Evolutionary conservation across 129 eudicot genomes (phyloP), one percentile per base, ranked within the genome.

Genomic region (Calendula officinalis): DNA sequence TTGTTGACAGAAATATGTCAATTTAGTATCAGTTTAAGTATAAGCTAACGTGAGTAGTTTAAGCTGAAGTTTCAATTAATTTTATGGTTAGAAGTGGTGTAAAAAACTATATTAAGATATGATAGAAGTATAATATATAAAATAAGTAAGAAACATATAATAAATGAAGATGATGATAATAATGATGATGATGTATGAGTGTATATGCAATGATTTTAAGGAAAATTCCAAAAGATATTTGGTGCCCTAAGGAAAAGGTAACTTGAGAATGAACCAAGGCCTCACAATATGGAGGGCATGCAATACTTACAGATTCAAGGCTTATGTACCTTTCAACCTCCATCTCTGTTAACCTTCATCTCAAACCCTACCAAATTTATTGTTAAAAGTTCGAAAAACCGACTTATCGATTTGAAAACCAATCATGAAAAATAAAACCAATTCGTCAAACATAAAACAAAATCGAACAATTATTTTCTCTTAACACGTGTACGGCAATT

Each of bases 401-500:
- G 73, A 66, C 78, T 36, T 32, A n/a, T 57, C 66, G 66, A 36
- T 37, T 48, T 50, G 13, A 35, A 58, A 58, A 36, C 39, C 60
- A 67, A 69, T 57, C 74, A 46, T 15, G 11, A 6, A 46, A 69
- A 7, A 34, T 5, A 5, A 57, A 60, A 45, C 66, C 48, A 69
- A 36, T 22, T 41, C 46, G 62, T 69, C 59, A 56, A 69, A 73
- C 77, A 73, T 73, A 14, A 55, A 66, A 44, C 45, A 16, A 74
- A 48, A 74, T 74, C 73, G 45, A 66, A 57, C 60, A 45, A 64
- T 73, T 45, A 22, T 40, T 58, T 57, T 66, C 78, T 7, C 37
- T 66, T n/a, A 32, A 74, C 78, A 74, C 78, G 78, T 74, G 78
- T 74, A 66, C 55, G 67, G 15, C 66, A 59, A 38, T 47, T 15